Evolutionary conservation across 1,284 basidiomycete species (phyloP).

Genomic region (Trichosporon asahii): DNA sequence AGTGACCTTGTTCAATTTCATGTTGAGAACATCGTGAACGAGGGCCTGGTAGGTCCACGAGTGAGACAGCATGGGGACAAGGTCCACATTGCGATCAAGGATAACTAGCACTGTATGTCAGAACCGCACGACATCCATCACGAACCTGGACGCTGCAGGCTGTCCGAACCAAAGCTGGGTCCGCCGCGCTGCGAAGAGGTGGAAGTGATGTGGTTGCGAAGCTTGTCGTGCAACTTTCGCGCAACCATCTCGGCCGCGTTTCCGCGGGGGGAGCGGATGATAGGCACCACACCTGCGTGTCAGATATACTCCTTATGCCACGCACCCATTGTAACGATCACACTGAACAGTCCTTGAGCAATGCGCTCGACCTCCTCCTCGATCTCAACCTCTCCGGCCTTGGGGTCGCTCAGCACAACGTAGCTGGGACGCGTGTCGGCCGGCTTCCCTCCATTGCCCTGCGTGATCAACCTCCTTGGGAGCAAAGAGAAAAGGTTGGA

Average conservation of each 20-base stretch:
- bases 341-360: conserved; percentile 85
- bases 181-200: conserved; percentile 58
- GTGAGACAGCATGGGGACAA: conserved; percentile 92
- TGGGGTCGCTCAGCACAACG: conserved; percentile 85
- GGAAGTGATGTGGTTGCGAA: conserved; percentile 83
- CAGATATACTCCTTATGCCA: conserved; percentile 16
- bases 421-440: conserved; percentile 59
- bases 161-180: conserved; percentile 62
- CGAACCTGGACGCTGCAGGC: conserved; percentile 72
- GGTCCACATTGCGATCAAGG: conserved; percentile 90
- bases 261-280: conserved; percentile 89
- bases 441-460: conserved; percentile 29
- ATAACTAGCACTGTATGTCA: conserved; percentile 72
- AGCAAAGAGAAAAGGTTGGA: conserved; percentile 91
- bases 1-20: conserved; percentile 93
- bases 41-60: conserved; percentile 99
- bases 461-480: conserved; percentile 51
- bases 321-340: conserved; percentile 83
- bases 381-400: conserved; percentile 82
- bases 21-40: conserved; percentile 94
- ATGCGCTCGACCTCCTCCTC: conserved; percentile 92
- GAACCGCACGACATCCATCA: background rate
- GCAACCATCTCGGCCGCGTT: conserved; percentile 99
- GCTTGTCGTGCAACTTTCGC: conserved; percentile 86
- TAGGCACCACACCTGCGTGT: conserved; percentile 77